A percentile compares a stretch with the other conserved stretches of the same genome.
These are phyloP conservation scores for Coprinopsis cinerea DNA, from an alignment of 768 basidiomycete genomes.

Conservation along the genomic window DNA sequence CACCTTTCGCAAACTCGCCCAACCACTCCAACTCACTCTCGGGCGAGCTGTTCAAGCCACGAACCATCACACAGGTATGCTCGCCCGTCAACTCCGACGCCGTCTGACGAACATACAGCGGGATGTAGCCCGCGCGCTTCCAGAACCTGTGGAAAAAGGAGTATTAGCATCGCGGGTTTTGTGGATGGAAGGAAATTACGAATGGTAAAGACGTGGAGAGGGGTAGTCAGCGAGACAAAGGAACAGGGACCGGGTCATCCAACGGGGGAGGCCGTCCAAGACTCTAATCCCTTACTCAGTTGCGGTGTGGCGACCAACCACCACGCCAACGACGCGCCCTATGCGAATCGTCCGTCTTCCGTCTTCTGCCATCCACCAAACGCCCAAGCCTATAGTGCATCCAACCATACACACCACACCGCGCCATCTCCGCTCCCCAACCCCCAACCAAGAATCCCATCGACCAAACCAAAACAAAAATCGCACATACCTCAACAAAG, in stretches of 20 bases:
- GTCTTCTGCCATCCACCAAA: not conserved
- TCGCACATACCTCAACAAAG: conserved; percentile 57
- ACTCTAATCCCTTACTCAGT: no score
- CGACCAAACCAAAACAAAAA: not conserved
- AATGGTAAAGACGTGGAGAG: not conserved
- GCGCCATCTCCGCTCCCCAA: no score
- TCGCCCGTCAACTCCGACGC: conserved; percentile 94
- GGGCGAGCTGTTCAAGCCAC: conserved; percentile 66
- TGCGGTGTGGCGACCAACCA: no score
- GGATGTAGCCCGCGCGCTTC: conserved; percentile 90
- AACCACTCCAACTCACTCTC: conserved; percentile 75
- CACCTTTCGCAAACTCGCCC: conserved; percentile 81
- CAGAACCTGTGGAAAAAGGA: conserved; percentile 71
- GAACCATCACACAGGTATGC: conserved; percentile 93
- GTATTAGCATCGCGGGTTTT: no score
- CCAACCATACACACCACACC: no score
- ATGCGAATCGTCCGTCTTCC: no score
- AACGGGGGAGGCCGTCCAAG: no score
- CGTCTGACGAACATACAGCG: conserved; percentile 90
- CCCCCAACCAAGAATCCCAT: not conserved
- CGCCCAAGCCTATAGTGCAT: no score
- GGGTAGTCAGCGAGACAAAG: not conserved
- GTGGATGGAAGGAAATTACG: not conserved
- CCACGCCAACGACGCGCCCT: not conserved
- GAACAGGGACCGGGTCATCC: no score